These are phyloP conservation scores for Allium cepa DNA, from an alignment of 106 monocot genomes.

Conservation along the genomic window DNA sequence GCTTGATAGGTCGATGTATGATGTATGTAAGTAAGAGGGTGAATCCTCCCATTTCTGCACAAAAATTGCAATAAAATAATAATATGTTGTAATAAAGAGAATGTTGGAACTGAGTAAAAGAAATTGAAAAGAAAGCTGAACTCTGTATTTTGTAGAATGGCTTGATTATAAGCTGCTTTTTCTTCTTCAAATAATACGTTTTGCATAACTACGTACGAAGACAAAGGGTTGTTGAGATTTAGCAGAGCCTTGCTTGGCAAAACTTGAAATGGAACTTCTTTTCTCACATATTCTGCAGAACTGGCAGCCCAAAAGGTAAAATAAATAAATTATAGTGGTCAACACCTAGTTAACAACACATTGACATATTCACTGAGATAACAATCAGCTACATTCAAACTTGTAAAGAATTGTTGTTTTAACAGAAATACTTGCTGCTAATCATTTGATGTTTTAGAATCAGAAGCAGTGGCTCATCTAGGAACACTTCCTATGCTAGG, in stretches of 20 bases:
- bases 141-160: slow-evolving; percentile 47
- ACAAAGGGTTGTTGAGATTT: slow-evolving; percentile 50
- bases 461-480: no score
- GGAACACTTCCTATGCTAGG: no score
- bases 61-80: slow-evolving; percentile 6
- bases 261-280: slow-evolving; percentile 75
- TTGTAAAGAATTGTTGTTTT: no score
- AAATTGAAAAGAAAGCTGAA: slow-evolving; percentile 18
- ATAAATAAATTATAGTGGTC: background rate
- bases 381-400: no score
- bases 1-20: slow-evolving; percentile 92
- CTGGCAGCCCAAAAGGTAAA: slow-evolving; percentile 19
- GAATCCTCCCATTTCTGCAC: slow-evolving; percentile 71
- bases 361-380: no score
- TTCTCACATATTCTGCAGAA: slow-evolving; percentile 82
- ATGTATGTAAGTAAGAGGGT: slow-evolving; percentile 88
- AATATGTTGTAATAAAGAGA: background rate
- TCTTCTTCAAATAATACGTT: slow-evolving; percentile 83
- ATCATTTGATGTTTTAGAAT: no score
- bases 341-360: no score
- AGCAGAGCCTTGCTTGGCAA: slow-evolving; percentile 49
- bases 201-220: slow-evolving; percentile 63
- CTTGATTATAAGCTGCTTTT: slow-evolving; percentile 35
- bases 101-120: background rate
- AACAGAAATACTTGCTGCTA: no score